Evolutionary conservation across 345 rosid species (phyloP), one percentile per base, ranked within the genome.

Genomic region (Hypericum androsaemum): DNA sequence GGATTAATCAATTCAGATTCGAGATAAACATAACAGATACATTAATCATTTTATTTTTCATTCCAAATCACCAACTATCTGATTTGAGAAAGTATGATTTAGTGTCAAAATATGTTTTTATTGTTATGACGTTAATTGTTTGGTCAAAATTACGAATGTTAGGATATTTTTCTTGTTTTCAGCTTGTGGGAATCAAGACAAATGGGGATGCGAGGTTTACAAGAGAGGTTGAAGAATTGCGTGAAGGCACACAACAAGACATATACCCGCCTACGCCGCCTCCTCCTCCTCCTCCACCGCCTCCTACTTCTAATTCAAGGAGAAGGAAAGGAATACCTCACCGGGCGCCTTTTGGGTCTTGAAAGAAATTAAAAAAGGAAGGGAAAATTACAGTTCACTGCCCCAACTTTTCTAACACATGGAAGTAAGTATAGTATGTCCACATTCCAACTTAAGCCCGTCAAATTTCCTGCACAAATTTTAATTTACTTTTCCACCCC

Each of bases 301-400:
- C 76, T 35, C 54, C 54, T 47, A 72, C 70, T 66, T 73, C 89
- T 22, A 74, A 64, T 58, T 72, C 74, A 65, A 82, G 92, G 43
- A 75, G 97, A 63, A 79, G 97, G 66, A 89, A 89, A 77, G 95
- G 95, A 61, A 74, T 80, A 41, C 95, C 97, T 56, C 95, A 67
- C 37, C 73, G 97, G 57, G 89, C 97, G 49, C 92, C 97, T 47
- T 79, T 79, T 73, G 77, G 76, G 12, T 75, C 94, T 60, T 88
- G 69, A 22, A 22, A 22, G 32, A 22, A 22, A 22, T 22, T 22
- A 22, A 1, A 22, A 22, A 22, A 22, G 32, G 32, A 1, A 4
- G 32, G 32, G 32, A 4, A 22, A 22, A 22, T 22, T 22, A 22
- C 32, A 22, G 32, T 22, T 22, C 32, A 22, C 32, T 22, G 32